Evolutionary conservation across 2,329 filamentous ascomycete species (phyloP).

Genomic region (Ustilaginoidea virens): DNA sequence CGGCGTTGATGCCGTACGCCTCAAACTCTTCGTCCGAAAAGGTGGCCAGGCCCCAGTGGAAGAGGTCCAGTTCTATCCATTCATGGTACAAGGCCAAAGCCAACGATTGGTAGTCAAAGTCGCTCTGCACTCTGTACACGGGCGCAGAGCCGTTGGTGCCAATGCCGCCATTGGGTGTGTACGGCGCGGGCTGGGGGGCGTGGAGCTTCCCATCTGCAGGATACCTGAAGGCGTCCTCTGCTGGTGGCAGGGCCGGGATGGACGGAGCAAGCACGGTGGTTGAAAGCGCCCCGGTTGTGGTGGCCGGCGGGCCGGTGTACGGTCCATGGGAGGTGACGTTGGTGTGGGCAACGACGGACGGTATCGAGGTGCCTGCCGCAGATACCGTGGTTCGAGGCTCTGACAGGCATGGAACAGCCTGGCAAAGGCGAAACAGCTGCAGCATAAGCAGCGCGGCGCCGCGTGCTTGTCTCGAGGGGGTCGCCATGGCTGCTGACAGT

Average conservation of each 20-base stretch:
- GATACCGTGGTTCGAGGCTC: not conserved
- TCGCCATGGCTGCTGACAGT: too few relatives aligned
- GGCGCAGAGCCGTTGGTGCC: slow-evolving; percentile 66
- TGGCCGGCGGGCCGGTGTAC: slow-evolving; percentile 45
- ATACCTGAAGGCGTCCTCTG: slow-evolving; percentile 51
- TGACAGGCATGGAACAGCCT: not conserved
- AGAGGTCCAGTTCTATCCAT: slow-evolving; percentile 73
- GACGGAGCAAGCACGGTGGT: slow-evolving; percentile 40
- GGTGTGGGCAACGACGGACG: slow-evolving; percentile 21
- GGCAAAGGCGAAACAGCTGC: not conserved
- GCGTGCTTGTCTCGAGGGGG: too few relatives aligned
- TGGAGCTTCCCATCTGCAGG: slow-evolving; percentile 56
- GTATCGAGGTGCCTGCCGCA: not conserved
- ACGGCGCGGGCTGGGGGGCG: slow-evolving; percentile 53
- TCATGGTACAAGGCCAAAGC: slow-evolving; percentile 65
- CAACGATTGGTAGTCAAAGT: slow-evolving; percentile 72
- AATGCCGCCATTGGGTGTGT: slow-evolving; percentile 54
- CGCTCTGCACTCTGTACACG: slow-evolving; percentile 62
- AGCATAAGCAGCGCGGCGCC: not conserved
- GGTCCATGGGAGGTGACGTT: slow-evolving; percentile 54
- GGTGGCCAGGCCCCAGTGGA: slow-evolving; percentile 57
- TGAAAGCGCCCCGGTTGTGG: slow-evolving; percentile 53
- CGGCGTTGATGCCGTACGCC: slow-evolving; percentile 48
- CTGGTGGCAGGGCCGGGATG: slow-evolving; percentile 41
- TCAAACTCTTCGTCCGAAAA: slow-evolving; percentile 58